These are phyloP conservation scores for Nicotiana noctiflora DNA, from an alignment of 257 asterid genomes.

Conservation along the genomic window DNA sequence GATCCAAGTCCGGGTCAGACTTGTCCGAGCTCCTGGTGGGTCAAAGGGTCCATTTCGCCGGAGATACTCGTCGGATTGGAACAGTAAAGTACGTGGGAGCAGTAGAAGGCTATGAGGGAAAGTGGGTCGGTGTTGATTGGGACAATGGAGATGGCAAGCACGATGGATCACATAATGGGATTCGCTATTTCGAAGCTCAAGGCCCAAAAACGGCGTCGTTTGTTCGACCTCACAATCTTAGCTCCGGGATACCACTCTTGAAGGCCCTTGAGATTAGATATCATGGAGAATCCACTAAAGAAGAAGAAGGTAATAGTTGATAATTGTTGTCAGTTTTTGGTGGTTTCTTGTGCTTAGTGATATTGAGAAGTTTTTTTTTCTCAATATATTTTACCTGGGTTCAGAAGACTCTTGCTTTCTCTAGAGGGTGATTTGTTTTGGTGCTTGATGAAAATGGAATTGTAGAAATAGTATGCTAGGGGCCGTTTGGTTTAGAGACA, in stretches of 20 bases:
- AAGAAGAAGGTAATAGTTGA: slow-evolving; percentile 69
- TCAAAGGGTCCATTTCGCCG: slow-evolving; percentile 58
- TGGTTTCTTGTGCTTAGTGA: not conserved
- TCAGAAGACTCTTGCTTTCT: not conserved
- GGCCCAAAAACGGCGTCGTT: slow-evolving; percentile 70
- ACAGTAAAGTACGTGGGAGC: slow-evolving; percentile 70
- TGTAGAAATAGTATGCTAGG: not conserved
- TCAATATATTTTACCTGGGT: not conserved
- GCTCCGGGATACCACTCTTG: slow-evolving; percentile 59
- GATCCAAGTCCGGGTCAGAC: slow-evolving; percentile 3
- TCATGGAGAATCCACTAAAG: slow-evolving; percentile 52
- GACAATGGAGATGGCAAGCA: slow-evolving; percentile 83
- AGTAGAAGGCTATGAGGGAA: slow-evolving; percentile 62
- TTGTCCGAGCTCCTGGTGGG: slow-evolving; percentile 37
- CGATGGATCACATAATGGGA: slow-evolving; percentile 69
- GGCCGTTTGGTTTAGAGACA: no score
- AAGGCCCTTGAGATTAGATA: slow-evolving; percentile 78
- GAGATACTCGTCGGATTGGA: slow-evolving; percentile 55
- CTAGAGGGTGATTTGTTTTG: not conserved
- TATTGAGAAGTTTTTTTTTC: not conserved
- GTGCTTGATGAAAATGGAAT: not conserved
- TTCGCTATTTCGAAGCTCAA: slow-evolving; percentile 59
- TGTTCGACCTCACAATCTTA: slow-evolving; percentile 56
- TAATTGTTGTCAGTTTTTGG: not conserved
- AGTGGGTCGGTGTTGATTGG: slow-evolving; percentile 95